These are phyloP conservation scores for Butyriboletus pseudospeciosus DNA, from an alignment of 1,284 basidiomycete genomes.

Conservation along the genomic window DNA sequence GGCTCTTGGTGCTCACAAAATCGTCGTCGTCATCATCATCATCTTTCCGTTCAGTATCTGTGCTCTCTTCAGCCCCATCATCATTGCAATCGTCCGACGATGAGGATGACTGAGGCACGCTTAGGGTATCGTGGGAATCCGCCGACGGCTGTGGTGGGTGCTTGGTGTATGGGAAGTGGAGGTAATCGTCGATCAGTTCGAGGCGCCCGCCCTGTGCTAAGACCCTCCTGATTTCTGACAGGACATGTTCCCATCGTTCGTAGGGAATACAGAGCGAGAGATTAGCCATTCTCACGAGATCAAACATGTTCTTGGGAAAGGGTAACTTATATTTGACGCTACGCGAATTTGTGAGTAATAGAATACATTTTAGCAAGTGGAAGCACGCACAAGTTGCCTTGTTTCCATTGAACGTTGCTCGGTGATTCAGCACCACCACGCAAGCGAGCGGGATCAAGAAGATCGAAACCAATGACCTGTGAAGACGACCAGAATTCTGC, in stretches of 20 bases:
- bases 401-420: conserved; percentile 52
- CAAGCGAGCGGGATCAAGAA: conserved; percentile 49
- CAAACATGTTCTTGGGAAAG: conserved; percentile 58
- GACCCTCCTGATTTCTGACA: conserved; percentile 58
- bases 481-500: conserved; percentile 55
- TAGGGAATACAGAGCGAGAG: conserved; percentile 57
- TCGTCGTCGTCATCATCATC: conserved; percentile 22
- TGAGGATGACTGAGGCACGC: conserved; percentile 7
- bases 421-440: conserved; percentile 28
- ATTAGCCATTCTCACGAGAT: conserved; percentile 67
- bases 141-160: conserved; percentile 13
- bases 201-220: conserved; percentile 57
- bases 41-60: conserved; percentile 2
- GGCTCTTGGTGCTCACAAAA: conserved; percentile 33
- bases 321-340: conserved; percentile 56
- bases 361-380: neutral
- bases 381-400: conserved; percentile 61
- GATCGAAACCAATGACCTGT: conserved; percentile 59
- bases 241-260: conserved; percentile 52
- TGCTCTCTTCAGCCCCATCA: neutral
- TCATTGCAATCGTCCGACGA: conserved; percentile 14
- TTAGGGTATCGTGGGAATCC: conserved; percentile 1
- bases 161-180: conserved; percentile 55
- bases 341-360: conserved; percentile 10
- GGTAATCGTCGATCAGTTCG: conserved; percentile 68